Evolutionary conservation across 176 grass and related monocot species (phyloP).

Genomic region (Cymbopogon citratus): DNA sequence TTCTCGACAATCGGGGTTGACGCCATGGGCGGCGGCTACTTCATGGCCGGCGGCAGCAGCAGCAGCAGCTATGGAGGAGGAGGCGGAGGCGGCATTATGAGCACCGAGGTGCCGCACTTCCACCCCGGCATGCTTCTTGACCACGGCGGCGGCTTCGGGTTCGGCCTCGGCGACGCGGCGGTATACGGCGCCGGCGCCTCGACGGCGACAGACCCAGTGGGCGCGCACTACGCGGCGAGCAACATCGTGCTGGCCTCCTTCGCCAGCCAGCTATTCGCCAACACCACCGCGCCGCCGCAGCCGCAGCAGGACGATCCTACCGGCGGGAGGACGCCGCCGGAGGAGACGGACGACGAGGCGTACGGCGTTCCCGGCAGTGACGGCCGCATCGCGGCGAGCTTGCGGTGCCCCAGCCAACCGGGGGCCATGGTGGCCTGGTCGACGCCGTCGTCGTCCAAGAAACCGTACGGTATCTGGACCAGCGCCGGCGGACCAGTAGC

Average conservation of each 20-base stretch:
- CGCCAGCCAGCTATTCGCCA: conserved; percentile 32
- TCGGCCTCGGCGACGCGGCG: conserved; percentile 14
- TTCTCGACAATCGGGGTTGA: conserved; percentile 33
- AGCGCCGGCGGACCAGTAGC: neutral
- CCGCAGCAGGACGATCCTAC: conserved; percentile 1
- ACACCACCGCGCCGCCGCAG: conserved; percentile 9
- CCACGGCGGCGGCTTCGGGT: conserved; percentile 26
- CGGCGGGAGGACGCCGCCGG: neutral
- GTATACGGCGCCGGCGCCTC: neutral
- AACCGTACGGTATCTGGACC: conserved; percentile 14
- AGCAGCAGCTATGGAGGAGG: neutral
- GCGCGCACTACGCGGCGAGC: conserved; percentile 23
- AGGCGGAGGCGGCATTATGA: conserved; percentile 22
- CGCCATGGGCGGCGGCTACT: conserved; percentile 36
- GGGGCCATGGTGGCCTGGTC: neutral
- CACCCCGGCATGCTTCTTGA: conserved; percentile 25
- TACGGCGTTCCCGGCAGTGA: neutral
- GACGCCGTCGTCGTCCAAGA: conserved; percentile 2
- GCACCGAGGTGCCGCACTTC: conserved; percentile 36
- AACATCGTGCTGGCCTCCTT: conserved; percentile 30
- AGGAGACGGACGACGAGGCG: neutral
- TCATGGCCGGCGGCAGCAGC: conserved; percentile 16
- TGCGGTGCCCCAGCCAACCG: neutral
- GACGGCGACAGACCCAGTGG: conserved; percentile 8
- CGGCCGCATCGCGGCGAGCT: conserved; percentile 21